Evolutionary conservation across 2,329 filamentous ascomycete species (phyloP).

Genomic region (Colletotrichum siamense): DNA sequence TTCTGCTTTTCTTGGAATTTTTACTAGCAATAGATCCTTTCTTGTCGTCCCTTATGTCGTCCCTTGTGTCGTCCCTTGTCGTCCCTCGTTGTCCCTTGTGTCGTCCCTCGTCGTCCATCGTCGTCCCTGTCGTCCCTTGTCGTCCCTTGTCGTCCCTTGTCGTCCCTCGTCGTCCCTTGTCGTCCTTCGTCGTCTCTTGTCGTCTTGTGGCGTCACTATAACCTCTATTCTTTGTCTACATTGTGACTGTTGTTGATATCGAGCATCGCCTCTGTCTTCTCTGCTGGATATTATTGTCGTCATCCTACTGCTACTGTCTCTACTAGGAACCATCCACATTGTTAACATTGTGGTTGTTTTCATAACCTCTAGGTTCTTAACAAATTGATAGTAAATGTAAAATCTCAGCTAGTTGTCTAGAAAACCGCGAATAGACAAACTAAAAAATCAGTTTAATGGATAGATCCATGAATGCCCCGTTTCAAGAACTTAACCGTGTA

Average conservation of each 20-base stretch:
- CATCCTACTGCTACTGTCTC: neutral
- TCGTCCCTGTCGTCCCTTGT: neutral
- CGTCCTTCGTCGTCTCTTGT: too few relatives aligned
- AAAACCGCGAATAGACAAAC: neutral
- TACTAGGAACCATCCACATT: neutral
- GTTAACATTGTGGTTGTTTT: neutral
- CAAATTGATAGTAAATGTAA: fast-evolving
- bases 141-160: neutral
- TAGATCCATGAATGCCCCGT: too few relatives aligned
- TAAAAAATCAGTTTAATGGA: neutral
- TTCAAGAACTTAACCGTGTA: too few relatives aligned
- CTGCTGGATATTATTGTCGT: fast-evolving
- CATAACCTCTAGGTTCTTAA: neutral
- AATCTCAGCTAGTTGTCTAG: neutral
- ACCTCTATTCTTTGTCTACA: neutral
- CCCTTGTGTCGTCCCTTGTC: neutral
- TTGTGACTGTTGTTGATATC: neutral
- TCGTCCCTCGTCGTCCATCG: too few relatives aligned
- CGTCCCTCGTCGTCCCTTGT: too few relatives aligned
- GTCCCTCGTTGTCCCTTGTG: too few relatives aligned
- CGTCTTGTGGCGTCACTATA: neutral
- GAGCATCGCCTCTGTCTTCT: neutral
- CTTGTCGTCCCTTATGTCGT: neutral
- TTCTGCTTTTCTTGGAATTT: neutral
- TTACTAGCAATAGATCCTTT: neutral